Base-by-base conservation (phyloP, 2,329 filamentous ascomycete genomes). In the Scedosporium dehoogii region DNA sequence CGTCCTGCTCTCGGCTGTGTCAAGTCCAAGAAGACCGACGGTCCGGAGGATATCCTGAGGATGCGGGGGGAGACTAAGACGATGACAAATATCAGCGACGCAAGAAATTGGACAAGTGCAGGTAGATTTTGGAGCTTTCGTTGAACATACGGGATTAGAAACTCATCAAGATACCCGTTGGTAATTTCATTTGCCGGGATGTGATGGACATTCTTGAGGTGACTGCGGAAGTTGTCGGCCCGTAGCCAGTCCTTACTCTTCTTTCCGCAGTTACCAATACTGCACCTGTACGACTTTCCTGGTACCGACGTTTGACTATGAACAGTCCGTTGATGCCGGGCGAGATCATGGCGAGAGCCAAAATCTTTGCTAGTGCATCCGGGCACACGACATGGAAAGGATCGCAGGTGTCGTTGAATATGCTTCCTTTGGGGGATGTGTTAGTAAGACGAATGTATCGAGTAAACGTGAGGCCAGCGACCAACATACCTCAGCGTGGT, bases 161-260 rank as follows among this genome's bases (percentile, higher is more conserved):
- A 38, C 63, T 60, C 12, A 55, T 62, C 57, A 7, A 66, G 59
- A 25, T 59, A 64, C 18, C 58, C n/a, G 44, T 59, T 61, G n/a
- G 48, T 53, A 29, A 48, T 60, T 3, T 60, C 42, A 9, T 74
- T 73, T 2, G 79, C 70, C 1, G 70, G 29, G 3, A 72, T 71
- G 0, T 66, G 65, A 71, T 96, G 92, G 68, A 90, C 85, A 10
- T 87, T 83, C 59, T 76, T 78, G 56, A 96, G 79, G 70, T 97
- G 92, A 42, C 88, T 85, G 64, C 87, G 87, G 72, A 96, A 96
- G 69, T 97, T 97, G 73, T 97, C 92, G 59, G 87, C 78, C 23
- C 92, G 84, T 0, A 89, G 88, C 90, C 90, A 96, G 42, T 81
- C 75, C 71, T 96, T 96, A 1, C 76, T 2, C 48, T 46, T 61